Evolutionary conservation across 495 filamentous ascomycete species (phyloP), one percentile per base, ranked within the genome.

Genomic region (Darksidea phi): DNA sequence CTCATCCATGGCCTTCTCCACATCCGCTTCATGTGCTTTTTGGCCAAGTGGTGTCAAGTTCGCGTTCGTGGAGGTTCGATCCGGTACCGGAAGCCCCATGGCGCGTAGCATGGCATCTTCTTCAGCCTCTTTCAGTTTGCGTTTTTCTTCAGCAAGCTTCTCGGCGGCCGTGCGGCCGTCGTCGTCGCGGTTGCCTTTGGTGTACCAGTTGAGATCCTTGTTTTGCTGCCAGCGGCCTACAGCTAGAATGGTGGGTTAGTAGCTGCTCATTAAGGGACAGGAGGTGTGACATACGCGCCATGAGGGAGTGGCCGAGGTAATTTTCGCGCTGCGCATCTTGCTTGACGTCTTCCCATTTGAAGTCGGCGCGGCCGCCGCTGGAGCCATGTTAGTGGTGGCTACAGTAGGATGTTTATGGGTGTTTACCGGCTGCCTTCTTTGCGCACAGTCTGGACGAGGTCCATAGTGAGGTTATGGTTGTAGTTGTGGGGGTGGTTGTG

Each of bases 331-430:
- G 91, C 41, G 80, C 74, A 38, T 90, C 92, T 50, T 80, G 82
- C 67, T 92, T 87, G 70, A 98, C 94, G 68, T 96, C 90, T 63
- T 92, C 88, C 94, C 94, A 97, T 76, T 86, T 90, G 82, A 98
- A 97, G 72, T 95, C 89, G 76, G 84, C 87, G 70, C 86, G 86
- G 68, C 94, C 94, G 67, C 94, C 94, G 66, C 94, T 84, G 55
- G 48, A 46, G 48, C 17, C 0, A 5, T 26, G 34, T 38, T 54
- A 69, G 60, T 26, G 3, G 55, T 53, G 68, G 34, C 45, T 23
- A 49, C 18, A 36, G 0, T 21, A 17, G 15, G 12, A 21, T 23
- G 24, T 12, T 38, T n/a, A n/a, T n/a, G n/a, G n/a, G n/a, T 15
- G 63, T 74, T 59, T 70, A 85, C 83, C 83, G 89, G 53, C 90